Conservation (phyloP, 495 filamentous ascomycete genomes). For the Neurospora tetrasperma region DNA sequence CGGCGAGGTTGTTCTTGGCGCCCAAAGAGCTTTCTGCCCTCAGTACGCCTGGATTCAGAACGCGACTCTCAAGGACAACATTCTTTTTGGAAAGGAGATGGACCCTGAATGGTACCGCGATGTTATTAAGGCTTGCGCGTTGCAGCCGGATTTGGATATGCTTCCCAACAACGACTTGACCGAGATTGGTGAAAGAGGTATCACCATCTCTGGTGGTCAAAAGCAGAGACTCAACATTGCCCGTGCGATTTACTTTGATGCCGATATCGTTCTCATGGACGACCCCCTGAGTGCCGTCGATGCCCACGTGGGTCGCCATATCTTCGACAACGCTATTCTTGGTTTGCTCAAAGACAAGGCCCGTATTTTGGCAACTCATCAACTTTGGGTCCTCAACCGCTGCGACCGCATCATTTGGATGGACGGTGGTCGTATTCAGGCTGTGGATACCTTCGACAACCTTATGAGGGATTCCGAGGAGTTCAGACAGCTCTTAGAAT, state of each 20-base stretch:
- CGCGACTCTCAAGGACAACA: constrained; percentile 73
- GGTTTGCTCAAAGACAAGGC: constrained; percentile 83
- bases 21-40: constrained; percentile 77
- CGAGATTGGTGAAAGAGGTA: constrained; percentile 70
- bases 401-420: constrained; percentile 90
- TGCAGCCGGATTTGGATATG: constrained; percentile 66
- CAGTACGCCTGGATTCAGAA: constrained; percentile 99
- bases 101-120: constrained; percentile 54
- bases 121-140: constrained; percentile 50
- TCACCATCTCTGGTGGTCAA: constrained; percentile 75
- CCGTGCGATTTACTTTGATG: constrained; percentile 74
- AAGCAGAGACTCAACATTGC: constrained; percentile 80
- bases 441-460: constrained; percentile 79
- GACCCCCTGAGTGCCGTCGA: constrained; percentile 77
- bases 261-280: constrained; percentile 75
- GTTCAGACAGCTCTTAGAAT: constrained; percentile 75
- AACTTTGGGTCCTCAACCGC: constrained; percentile 81
- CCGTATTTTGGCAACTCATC: constrained; percentile 86
- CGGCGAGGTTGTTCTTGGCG: constrained; percentile 65
- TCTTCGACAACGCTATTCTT: constrained; percentile 91
- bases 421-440: constrained; percentile 71
- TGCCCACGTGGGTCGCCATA: constrained; percentile 82
- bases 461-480: constrained; percentile 63
- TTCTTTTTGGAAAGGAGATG: constrained; percentile 78
- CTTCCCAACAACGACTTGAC: constrained; percentile 62